Evolutionary conservation across 176 grass and related monocot genomes (phyloP), one percentile per base, ranked within the genome.

Genomic region (Cymbopogon citratus): DNA sequence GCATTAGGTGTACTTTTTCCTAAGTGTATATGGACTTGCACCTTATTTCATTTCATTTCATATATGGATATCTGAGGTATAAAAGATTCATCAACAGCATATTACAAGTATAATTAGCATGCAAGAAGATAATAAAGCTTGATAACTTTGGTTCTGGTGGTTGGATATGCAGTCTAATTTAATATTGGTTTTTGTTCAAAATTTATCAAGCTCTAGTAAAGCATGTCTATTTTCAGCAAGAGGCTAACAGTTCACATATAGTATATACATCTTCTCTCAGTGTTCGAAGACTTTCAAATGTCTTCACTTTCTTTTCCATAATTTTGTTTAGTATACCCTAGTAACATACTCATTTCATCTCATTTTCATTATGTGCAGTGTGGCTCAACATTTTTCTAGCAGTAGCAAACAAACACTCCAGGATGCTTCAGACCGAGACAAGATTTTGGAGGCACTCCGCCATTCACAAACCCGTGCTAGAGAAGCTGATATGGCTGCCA

Each of bases 391-490:
- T 71, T 57, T 75, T 85, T 71, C 13, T 63, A 45, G 66, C 63
- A 33, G 64, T 70, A 54, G 54, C 34, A 85, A 81, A 21, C 82
- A 21, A 31, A 65, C 29, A 11, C 75, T 62, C 41, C 52, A 31
- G 64, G 71, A 75, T 76, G 28, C 4, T 10, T 80, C 41, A 10
- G 87, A 85, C 33, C 62, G 91, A 41, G 78, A 78, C 18, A 78
- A 86, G 54, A 66, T 94, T 39, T 73, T 92, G 63, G 92, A 97
- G 6, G 92, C 95, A 49, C 90, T 97, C 70, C 61, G 90, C 64
- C 92, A 92, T 81, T 97, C 95, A 15, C 95, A 97, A 66, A 97
- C 95, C 10, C 90, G 90, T 2, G 95, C 95, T 9, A 90, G 95
- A 81, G 76, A 94, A 88, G 95, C 92, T 27, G 92, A 97, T 45